These are phyloP conservation scores for Backusella luteola DNA, from an alignment of 192 early-diverging fungal species.

Conservation along the genomic window DNA sequence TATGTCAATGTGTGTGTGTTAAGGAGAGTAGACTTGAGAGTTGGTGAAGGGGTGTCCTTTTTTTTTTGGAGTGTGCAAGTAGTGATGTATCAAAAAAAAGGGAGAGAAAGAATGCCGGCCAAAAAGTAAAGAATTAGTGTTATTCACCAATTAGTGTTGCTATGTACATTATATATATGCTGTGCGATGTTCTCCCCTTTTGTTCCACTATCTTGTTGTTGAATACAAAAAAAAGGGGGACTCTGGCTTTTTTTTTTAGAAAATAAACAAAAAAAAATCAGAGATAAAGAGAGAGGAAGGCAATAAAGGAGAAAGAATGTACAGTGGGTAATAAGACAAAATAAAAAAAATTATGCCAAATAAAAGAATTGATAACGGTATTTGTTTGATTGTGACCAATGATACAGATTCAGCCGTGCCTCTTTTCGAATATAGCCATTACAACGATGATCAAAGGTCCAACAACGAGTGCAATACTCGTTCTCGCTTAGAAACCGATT, in stretches of 20 bases:
- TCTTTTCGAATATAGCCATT: conserved; percentile 9
- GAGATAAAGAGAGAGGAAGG: not conserved
- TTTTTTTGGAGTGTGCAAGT: not conserved
- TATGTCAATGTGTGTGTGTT: not conserved
- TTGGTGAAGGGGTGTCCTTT: not conserved
- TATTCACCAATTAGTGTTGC: conserved; percentile 6
- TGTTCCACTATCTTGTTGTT: conserved; percentile 4
- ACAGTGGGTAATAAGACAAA: not conserved
- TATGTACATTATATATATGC: conserved; percentile 11
- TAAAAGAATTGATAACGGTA: not conserved
- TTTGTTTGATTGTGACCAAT: not conserved
- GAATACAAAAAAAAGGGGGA: not conserved
- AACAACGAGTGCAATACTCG: conserved; percentile 36
- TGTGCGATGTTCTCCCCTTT: not conserved
- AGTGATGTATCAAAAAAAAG: not conserved
- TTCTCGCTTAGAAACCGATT: conserved; percentile 30
- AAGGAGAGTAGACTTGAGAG: not conserved
- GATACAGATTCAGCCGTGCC: not conserved
- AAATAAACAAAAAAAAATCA: not conserved
- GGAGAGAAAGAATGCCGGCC: not conserved
- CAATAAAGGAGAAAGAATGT: not conserved
- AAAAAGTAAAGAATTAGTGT: conserved; percentile 6
- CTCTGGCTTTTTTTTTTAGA: not conserved
- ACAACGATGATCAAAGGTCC: conserved; percentile 23
- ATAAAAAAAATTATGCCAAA: not conserved